Percentiles rank a stretch among this genome's conserved stretches.
These are phyloP conservation scores for Myxozyma geophila DNA, from an alignment of 805 yeast species.

Conservation along the genomic window DNA sequence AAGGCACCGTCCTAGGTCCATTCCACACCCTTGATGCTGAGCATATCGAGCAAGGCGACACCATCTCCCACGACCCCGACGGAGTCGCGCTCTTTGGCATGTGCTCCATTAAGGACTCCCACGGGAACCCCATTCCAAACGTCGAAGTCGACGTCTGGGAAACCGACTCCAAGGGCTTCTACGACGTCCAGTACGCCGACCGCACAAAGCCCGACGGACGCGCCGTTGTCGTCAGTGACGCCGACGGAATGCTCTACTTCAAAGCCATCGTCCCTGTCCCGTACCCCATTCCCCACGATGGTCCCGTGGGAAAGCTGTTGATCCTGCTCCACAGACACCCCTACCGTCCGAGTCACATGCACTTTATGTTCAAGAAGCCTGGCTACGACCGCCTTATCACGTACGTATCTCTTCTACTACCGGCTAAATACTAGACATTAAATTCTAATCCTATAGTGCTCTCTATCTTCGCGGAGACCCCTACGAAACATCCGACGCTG, in stretches of 20 bases:
- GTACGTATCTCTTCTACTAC: background rate
- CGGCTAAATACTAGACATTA: background rate
- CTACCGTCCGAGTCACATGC: slow-evolving; percentile 47
- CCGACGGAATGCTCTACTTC: slow-evolving; percentile 42
- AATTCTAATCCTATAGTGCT: slow-evolving; percentile 23
- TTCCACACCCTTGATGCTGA: slow-evolving; percentile 46
- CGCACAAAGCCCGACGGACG: slow-evolving; percentile 47
- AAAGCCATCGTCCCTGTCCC: slow-evolving; percentile 47
- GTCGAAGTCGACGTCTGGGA: slow-evolving; percentile 48
- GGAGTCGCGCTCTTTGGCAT: slow-evolving; percentile 42
- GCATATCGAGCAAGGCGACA: slow-evolving; percentile 42
- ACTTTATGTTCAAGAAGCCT: slow-evolving; percentile 42
- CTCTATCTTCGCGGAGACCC: slow-evolving; percentile 44
- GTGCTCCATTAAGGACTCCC: slow-evolving; percentile 42
- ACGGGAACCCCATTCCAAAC: slow-evolving; percentile 43
- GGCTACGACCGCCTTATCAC: slow-evolving; percentile 45
- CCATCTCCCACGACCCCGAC: slow-evolving; percentile 46
- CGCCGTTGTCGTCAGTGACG: slow-evolving; percentile 44
- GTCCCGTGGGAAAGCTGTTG: slow-evolving; percentile 48
- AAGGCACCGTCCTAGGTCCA: slow-evolving; percentile 47
- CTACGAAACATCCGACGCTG: slow-evolving; percentile 46
- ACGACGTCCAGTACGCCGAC: slow-evolving; percentile 45
- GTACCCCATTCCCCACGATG: slow-evolving; percentile 50
- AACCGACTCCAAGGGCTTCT: slow-evolving; percentile 47
- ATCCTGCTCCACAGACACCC: slow-evolving; percentile 47